These are phyloP conservation scores for Malassezia psittaci DNA, from an alignment of 1,284 basidiomycete species.

Conservation along the genomic window DNA sequence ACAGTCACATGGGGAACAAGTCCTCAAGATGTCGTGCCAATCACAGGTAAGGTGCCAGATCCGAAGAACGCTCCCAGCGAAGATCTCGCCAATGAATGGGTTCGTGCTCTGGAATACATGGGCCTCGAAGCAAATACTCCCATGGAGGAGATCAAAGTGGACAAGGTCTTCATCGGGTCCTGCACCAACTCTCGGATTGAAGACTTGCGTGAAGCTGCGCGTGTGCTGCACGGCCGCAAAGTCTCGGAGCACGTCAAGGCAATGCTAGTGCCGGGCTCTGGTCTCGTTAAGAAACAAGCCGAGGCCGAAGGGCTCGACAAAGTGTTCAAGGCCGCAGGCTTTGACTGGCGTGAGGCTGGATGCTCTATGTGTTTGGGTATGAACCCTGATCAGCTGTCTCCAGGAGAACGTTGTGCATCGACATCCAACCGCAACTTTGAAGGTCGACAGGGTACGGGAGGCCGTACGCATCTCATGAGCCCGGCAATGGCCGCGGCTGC, in stretches of 20 bases:
- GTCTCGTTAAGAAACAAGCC: slow-evolving; percentile 46
- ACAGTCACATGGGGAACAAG: slow-evolving; percentile 45
- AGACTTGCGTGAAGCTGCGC: slow-evolving; percentile 41
- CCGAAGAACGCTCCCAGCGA: slow-evolving; percentile 35
- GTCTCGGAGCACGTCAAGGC: slow-evolving; percentile 35
- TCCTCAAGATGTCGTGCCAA: slow-evolving; percentile 41
- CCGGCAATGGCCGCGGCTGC: slow-evolving; percentile 46
- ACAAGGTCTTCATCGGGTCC: slow-evolving; percentile 47
- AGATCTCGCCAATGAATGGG: slow-evolving; percentile 27
- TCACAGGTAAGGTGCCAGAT: slow-evolving; percentile 41
- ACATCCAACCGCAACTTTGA: slow-evolving; percentile 48
- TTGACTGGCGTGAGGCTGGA: slow-evolving; percentile 47
- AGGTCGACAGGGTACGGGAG: slow-evolving; percentile 43
- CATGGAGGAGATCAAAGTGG: slow-evolving; percentile 45
- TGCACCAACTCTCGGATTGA: slow-evolving; percentile 47
- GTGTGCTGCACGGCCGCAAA: slow-evolving; percentile 40
- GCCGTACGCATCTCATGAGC: slow-evolving; percentile 44
- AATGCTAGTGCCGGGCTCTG: slow-evolving; percentile 46
- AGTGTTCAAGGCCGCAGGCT: slow-evolving; percentile 44
- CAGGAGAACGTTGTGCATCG: slow-evolving; percentile 46
- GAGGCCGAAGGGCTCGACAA: slow-evolving; percentile 47
- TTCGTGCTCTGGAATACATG: slow-evolving; percentile 44
- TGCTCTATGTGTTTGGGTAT: slow-evolving; percentile 48
- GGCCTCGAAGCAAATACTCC: slow-evolving; percentile 38
- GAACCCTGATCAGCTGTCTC: slow-evolving; percentile 46